Percentiles rank a stretch among this genome's conserved stretches.
Conservation (phyloP, 768 basidiomycete species). For the Tulasnella sp. region DNA sequence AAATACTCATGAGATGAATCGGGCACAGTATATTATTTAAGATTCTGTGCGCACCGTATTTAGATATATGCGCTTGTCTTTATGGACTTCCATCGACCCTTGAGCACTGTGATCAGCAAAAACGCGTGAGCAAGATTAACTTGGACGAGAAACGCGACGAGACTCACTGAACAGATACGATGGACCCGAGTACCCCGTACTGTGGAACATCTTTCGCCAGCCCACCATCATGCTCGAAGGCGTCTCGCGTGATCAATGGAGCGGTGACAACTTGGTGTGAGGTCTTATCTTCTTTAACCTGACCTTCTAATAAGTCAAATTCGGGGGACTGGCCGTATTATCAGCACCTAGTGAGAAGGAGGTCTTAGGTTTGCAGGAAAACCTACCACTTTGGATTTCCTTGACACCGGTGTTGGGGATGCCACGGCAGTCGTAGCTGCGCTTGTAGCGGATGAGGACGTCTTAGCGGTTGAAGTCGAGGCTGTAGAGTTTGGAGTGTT, state of each 20-base stretch:
- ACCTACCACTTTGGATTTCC: neutral
- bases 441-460: neutral
- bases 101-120: slow-evolving; percentile 32
- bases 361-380: neutral
- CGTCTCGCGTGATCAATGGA: slow-evolving; percentile 17
- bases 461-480: neutral
- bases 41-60: slow-evolving; percentile 44
- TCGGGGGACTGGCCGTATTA: neutral
- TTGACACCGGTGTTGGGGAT: neutral
- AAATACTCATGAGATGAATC: neutral
- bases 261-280: slow-evolving; percentile 13
- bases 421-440: neutral
- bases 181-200: slow-evolving; percentile 55
- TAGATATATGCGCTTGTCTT: slow-evolving; percentile 52
- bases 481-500: neutral
- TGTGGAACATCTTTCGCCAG: slow-evolving; percentile 31
- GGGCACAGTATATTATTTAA: too few relatives aligned
- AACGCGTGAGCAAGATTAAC: neutral
- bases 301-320: neutral
- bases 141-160: neutral
- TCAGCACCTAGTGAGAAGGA: neutral
- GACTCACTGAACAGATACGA: slow-evolving; percentile 41
- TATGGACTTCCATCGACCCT: slow-evolving; percentile 29
- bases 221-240: neutral
- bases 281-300: neutral